A percentile compares a stretch with the other conserved stretches of the same genome.
phyloP scores from a whole-genome alignment of 768 basidiomycete genomes.

The Pleurotus tuoliensis region DNA sequence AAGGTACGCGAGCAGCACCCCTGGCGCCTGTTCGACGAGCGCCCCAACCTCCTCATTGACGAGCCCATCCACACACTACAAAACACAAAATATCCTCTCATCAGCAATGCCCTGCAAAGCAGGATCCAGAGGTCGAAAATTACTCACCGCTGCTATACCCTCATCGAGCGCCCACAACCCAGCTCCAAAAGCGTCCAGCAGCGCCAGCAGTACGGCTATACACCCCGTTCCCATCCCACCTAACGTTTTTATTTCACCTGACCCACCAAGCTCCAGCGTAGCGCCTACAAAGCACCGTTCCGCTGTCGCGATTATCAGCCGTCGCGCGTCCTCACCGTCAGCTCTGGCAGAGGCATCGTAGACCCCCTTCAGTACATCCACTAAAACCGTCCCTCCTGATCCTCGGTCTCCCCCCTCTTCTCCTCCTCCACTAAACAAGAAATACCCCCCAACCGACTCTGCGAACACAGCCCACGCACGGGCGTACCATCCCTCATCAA shows the following conservation, averaged over 20 bases:
- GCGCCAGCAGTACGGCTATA: conserved; percentile 23
- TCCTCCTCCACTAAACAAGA: conserved; percentile 14
- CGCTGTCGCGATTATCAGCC: too few relatives aligned
- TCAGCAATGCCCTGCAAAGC: too few relatives aligned
- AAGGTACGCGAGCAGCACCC: conserved; percentile 52
- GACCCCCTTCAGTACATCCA: too few relatives aligned
- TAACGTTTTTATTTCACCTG: not conserved
- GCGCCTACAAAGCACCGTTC: too few relatives aligned
- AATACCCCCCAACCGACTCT: too few relatives aligned
- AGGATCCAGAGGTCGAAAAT: too few relatives aligned
- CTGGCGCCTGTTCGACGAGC: conserved; percentile 37
- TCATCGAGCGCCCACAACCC: conserved; percentile 1
- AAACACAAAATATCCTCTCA: not conserved
- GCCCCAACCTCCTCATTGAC: conserved; percentile 31
- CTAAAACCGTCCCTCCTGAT: too few relatives aligned
- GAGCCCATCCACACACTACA: conserved; percentile 44
- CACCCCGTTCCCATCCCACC: conserved; percentile 20
- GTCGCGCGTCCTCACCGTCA: too few relatives aligned
- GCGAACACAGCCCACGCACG: not conserved
- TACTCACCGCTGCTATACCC: too few relatives aligned
- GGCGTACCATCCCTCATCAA: conserved; percentile 21
- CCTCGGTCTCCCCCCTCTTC: not conserved
- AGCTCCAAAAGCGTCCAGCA: conserved; percentile 21
- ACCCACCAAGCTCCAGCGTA: too few relatives aligned
- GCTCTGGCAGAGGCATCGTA: too few relatives aligned